Base-by-base conservation (phyloP, 2,329 filamentous ascomycete genomes). In the Cordyceps fumosorosea region DNA sequence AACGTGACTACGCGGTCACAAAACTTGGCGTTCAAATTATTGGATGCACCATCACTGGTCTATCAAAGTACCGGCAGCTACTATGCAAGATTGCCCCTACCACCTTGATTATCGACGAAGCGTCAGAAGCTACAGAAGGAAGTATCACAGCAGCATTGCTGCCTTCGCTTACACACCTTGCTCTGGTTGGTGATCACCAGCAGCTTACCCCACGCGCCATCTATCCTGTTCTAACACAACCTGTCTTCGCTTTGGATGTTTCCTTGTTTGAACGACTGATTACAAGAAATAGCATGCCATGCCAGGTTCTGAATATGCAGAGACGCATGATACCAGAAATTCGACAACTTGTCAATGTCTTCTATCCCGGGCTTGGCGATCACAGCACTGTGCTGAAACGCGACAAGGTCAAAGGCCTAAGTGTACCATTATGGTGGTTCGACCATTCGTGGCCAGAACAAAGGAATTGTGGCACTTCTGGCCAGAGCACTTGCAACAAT, bases 221-320 rank as follows among this genome's bases (percentile, higher is more conserved):
- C 51, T 78, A 89, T 1, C 76, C 75, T 2, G 80, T 82, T 1
- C 80, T 92, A 1, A 82, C 82, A 42, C 74, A 76, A 0, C 71
- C 80, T 0, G 89, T 89, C 0, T 91, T 83, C 70, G 81, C 84
- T 65, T 78, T 95, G 42, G 84, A 89, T 37, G 75, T 91, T 0
- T 95, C 90, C 0, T 81, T 96, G 67, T 96, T 96, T 67, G 89
- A 96, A 74, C 82, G 91, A 1, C 78, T 96, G 16, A 82, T 95
- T n/a, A 77, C 80, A 5, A 85, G 29, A 12, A 32, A 90, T 18
- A 70, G 78, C 0, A 75, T 93, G 20, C 82, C 85, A 0, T 91
- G 83, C 68, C 81, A 81, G 1, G 85, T 84, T 59, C 78, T 96
- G 0, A 82, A 80, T 1, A 80, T 84, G 56, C 91, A 96, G 71